Conservation (phyloP, 1,284 basidiomycete species). For the Sanghuangporus baumii region DNA sequence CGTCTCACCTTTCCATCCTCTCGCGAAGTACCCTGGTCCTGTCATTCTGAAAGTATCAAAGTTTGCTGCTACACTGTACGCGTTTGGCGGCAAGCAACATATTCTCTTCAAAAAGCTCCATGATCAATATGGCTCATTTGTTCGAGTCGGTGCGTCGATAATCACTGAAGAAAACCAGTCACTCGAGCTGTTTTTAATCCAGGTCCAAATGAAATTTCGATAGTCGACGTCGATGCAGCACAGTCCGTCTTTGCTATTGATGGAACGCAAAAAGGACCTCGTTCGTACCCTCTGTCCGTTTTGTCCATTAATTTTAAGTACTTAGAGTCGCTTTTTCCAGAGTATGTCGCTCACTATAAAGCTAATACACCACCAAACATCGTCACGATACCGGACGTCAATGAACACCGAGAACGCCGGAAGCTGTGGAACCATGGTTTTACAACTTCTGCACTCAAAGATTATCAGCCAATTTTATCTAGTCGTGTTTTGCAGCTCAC, state of each 20-base stretch:
- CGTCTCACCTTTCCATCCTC: conserved; percentile 24
- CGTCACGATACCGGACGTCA: conserved; percentile 26
- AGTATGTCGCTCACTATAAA: not conserved
- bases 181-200: not conserved
- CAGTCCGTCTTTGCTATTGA: conserved; percentile 25
- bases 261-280: conserved; percentile 30
- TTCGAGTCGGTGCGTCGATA: conserved; percentile 19
- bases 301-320: not conserved
- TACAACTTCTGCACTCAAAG: conserved; percentile 31
- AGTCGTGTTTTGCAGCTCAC: conserved; percentile 31
- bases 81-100: conserved; percentile 15
- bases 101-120: conserved; percentile 17
- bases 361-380: not conserved
- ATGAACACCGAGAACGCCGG: conserved; percentile 34
- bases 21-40: conserved; percentile 23
- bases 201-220: conserved; percentile 34
- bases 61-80: conserved; percentile 12
- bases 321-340: not conserved
- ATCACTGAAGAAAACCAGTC: not conserved
- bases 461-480: conserved; percentile 32
- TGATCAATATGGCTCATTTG: conserved; percentile 19
- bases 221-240: conserved; percentile 26
- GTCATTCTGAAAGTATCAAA: conserved; percentile 20
- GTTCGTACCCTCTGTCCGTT: not conserved
- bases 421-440: conserved; percentile 39